Base-by-base conservation (phyloP, 225 moss, liverwort and hornwort species). In the Polytrichum formosum region DNA sequence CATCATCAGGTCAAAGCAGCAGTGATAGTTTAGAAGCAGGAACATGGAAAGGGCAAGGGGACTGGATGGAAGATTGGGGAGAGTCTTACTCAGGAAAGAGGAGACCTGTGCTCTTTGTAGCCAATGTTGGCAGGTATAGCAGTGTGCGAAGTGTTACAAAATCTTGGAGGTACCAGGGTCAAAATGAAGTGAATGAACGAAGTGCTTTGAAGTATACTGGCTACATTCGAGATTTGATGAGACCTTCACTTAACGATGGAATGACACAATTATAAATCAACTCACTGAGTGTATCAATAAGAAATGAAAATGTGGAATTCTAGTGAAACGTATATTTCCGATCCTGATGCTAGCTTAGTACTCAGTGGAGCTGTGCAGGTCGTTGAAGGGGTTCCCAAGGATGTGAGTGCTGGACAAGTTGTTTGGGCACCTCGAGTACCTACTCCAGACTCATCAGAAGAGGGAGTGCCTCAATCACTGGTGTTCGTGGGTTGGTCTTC, bases 11-110 rank as follows among this genome's bases (percentile, higher is more conserved):
- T 67, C 87, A 82, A 75, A 93, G 78, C 72, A 82, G 73, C 76
- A 81, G 64, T 62, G 81, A 72, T 75, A 77, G 78, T 68, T 66
- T 68, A 68, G 89, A 89, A 74, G 87, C 89, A 30, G 93, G 96
- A 67, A 75, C 68, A 20, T 97, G 96, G 96, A 92, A 92, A 78
- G 96, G 96, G 62, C 96, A 97, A 82, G 96, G 96, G 64, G 93
- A 97, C 27, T 97, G 96, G 96, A 71, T 85, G 69, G 96, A 97
- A 78, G 96, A 97, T 77, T 97, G 96, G 96, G 96, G 96, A 63
- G 96, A 97, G 83, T 80, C 83, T 7, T 97, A 97, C 66, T 83
- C 93, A 53, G 92, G 89, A 75, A 97, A 83, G 82, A 89, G 89
- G 72, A 85, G 90, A 76, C 93, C 96, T 61, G 82, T 92, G 68